Base-by-base conservation (phyloP, 2,329 filamentous ascomycete genomes). In the Reticulascus tulasneorum region DNA sequence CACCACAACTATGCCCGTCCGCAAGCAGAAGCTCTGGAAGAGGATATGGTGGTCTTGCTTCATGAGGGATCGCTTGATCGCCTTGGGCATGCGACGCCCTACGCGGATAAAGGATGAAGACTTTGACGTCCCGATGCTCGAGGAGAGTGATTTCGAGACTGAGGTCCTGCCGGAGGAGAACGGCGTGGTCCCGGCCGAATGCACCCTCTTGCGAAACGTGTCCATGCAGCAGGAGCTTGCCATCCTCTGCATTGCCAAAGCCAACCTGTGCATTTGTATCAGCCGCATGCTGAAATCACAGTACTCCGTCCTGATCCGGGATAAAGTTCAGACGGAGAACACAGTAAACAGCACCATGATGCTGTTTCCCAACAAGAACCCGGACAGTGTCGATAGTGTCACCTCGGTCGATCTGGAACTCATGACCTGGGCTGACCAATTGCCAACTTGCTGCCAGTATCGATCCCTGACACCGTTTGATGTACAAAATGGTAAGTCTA, bases 11-110 rank as follows among this genome's bases (percentile, higher is more conserved):
- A 87, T 95, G 76, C 75, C 84, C 24, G 62, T 67, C 4, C 73
- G 77, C 35, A 84, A 86, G 52, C 85, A 89, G 55, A 86, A 81
- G 52, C 67, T 96, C 33, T 94, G 90, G 86, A 95, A 94, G 65
- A 77, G 90, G 35, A 93, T 96, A 49, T 97, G 91, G 91, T 97
- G 91, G 91, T 94, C 86, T 21, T 94, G 87, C 46, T 95, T 94
- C 55, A 95, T 95, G 79, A 83, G 90, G 36, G 91, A 97, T 61
- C 84, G 90, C 31, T 73, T 96, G 26, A 89, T 96, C 45, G 91
- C 91, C 3, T 69, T 97, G 10, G 91, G 91, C 37, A 96, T 96
- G 90, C 79, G 91, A 38, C 79, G 91, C 35, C 90, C 90, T 5
- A 95, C 89, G 24, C 76, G 90, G 35, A 94, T 96, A 61, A 94